Percentiles rank a stretch among this genome's conserved stretches.
These are phyloP conservation scores for Colletotrichum aenigma DNA, from an alignment of 2,329 filamentous ascomycete species.

Conservation along the genomic window DNA sequence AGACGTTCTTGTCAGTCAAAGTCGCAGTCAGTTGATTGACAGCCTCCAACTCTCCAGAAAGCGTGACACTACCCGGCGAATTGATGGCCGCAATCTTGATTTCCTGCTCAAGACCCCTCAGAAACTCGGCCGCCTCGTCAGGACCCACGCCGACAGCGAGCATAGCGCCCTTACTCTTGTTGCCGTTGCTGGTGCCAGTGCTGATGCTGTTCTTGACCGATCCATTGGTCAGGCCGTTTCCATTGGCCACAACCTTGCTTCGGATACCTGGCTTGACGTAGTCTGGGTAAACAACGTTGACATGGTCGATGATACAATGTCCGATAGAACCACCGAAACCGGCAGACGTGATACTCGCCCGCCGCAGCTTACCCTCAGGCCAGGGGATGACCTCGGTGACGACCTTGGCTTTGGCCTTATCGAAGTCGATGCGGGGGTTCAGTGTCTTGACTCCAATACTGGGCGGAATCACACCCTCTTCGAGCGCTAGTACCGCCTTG, in stretches of 20 bases:
- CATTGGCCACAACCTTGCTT: fast-evolving
- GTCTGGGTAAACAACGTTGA: neutral
- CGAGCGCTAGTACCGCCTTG: neutral
- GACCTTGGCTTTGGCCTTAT: neutral
- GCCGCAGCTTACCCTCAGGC: neutral
- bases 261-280: neutral
- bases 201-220: neutral
- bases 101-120: neutral
- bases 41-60: neutral
- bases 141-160: slow-evolving; percentile 39
- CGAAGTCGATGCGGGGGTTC: neutral
- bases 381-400: neutral
- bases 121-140: slow-evolving; percentile 8
- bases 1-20: neutral
- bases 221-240: neutral
- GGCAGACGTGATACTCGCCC: neutral
- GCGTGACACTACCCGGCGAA: neutral
- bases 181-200: neutral
- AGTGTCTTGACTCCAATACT: neutral
- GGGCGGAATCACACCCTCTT: neutral
- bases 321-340: neutral
- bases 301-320: neutral
- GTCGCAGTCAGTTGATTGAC: neutral
- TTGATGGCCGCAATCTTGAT: neutral
- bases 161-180: slow-evolving; percentile 31